Conservation (phyloP, 2,329 filamentous ascomycete genomes). For the Cercospora citrullina region DNA sequence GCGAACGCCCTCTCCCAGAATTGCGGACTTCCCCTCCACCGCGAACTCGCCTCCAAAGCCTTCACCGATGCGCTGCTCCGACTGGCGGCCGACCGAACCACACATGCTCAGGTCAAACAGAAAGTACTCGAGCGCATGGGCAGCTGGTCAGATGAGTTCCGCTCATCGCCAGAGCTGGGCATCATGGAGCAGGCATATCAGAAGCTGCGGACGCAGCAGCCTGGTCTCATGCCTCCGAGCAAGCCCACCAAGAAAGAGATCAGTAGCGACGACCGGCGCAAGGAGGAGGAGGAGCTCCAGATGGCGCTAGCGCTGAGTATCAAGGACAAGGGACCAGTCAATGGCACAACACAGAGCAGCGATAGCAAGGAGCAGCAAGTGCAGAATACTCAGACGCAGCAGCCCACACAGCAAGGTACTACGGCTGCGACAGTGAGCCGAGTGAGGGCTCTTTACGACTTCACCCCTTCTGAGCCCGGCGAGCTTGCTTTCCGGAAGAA, state of each 20-base stretch:
- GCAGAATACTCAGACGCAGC: constrained; percentile 41
- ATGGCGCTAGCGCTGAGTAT: constrained; percentile 92
- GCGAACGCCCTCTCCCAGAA: constrained; percentile 91
- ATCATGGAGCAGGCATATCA: constrained; percentile 97
- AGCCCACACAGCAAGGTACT: constrained; percentile 64
- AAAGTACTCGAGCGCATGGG: constrained; percentile 97
- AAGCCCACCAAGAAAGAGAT: constrained; percentile 92
- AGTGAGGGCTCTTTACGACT: constrained; percentile 91
- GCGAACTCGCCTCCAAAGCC: constrained; percentile 83
- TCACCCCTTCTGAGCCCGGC: constrained; percentile 87
- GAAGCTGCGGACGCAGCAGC: constrained; percentile 74
- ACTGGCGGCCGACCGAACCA: constrained; percentile 88
- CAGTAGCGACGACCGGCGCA: constrained; percentile 83
- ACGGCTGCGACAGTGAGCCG: constrained; percentile 95
- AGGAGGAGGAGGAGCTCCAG: constrained; percentile 95
- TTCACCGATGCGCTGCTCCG: constrained; percentile 93
- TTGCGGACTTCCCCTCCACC: constrained; percentile 81
- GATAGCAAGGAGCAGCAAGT: constrained; percentile 35
- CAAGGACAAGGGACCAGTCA: constrained; percentile 68
- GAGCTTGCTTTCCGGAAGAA: constrained; percentile 96
- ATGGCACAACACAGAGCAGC: constrained; percentile 19
- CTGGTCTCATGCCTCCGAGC: constrained; percentile 79
- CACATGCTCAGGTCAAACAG: constrained; percentile 91
- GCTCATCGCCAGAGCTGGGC: constrained; percentile 81
- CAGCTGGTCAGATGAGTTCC: constrained; percentile 95